These are phyloP conservation scores for Friedmanniomyces simplex DNA, from an alignment of 495 filamentous ascomycete species.

Conservation along the genomic window DNA sequence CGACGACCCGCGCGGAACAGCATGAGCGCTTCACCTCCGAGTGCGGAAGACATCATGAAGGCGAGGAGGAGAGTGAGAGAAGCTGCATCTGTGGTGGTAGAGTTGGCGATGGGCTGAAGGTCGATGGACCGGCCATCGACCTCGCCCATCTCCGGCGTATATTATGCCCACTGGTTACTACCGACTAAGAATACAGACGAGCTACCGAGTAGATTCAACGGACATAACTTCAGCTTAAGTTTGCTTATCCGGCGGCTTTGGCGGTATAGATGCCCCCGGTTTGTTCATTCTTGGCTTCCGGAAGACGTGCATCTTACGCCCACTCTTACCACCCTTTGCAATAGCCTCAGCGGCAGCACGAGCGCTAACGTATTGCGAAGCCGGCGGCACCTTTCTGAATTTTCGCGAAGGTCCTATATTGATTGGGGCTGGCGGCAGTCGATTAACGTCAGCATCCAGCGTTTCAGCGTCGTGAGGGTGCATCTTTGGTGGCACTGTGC, in stretches of 20 bases:
- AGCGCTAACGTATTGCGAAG: neutral
- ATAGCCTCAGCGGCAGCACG: neutral
- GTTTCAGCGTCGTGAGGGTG: no score
- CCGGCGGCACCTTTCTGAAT: neutral
- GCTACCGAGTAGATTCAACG: neutral
- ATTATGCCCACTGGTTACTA: no score
- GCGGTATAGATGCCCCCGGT: neutral
- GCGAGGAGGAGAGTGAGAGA: slow-evolving; percentile 5
- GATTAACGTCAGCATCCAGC: no score
- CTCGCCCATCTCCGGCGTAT: no score
- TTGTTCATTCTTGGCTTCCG: neutral
- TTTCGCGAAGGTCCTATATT: no score
- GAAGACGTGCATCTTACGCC: neutral
- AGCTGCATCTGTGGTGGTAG: slow-evolving; percentile 4
- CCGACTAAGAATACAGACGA: neutral
- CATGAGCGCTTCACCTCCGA: neutral
- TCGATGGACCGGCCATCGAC: neutral
- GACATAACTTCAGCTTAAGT: neutral
- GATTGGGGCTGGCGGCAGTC: no score
- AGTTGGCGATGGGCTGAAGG: slow-evolving; percentile 2
- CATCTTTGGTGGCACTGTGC: no score
- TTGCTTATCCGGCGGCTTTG: neutral
- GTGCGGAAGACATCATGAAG: neutral
- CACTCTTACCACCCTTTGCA: neutral
- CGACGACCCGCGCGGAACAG: neutral